These are phyloP conservation scores for Carpinus viminea DNA, from an alignment of 306 rosid genomes.

Conservation along the genomic window DNA sequence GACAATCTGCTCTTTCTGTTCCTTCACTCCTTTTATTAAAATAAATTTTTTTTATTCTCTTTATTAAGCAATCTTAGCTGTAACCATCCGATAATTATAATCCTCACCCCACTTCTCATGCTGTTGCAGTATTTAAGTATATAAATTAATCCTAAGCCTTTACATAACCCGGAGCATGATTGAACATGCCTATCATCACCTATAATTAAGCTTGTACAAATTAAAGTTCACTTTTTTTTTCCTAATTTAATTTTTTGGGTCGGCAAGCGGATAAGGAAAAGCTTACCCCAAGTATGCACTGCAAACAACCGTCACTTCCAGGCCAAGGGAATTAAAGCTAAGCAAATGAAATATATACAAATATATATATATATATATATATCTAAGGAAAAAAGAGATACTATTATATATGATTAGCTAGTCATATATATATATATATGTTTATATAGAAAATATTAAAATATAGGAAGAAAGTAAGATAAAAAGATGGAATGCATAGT, in stretches of 20 bases:
- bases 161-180: background rate
- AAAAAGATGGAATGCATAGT: too few relatives aligned
- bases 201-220: background rate
- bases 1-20: background rate
- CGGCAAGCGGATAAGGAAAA: conserved; percentile 1
- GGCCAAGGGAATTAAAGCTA: background rate
- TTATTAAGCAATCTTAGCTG: conserved; percentile 7
- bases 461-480: too few relatives aligned
- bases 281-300: background rate
- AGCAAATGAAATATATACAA: background rate
- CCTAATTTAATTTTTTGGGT: background rate
- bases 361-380: too few relatives aligned
- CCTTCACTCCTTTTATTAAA: background rate
- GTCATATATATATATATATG: too few relatives aligned
- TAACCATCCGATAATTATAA: background rate
- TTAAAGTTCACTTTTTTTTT: background rate
- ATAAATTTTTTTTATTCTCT: background rate
- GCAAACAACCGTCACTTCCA: background rate
- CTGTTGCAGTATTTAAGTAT: background rate
- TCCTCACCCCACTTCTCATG: background rate
- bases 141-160: background rate
- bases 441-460: too few relatives aligned
- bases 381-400: background rate
- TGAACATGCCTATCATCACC: background rate
- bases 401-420: background rate